These are phyloP conservation scores for Wickerhamomyces bovis DNA, from an alignment of 805 yeast genomes.

Conservation along the genomic window DNA sequence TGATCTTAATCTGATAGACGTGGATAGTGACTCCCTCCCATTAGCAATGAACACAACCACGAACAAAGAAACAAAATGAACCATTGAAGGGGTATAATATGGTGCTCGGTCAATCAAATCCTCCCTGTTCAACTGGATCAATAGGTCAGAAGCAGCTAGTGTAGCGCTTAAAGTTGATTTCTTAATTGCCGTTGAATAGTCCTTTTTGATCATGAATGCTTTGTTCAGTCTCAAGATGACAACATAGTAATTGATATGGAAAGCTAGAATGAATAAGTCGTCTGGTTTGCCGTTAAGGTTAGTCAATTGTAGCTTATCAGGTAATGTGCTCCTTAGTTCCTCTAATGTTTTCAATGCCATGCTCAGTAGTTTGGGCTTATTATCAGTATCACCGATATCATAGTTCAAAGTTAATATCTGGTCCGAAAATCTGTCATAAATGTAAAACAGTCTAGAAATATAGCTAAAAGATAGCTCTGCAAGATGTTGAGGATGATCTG, in stretches of 20 bases:
- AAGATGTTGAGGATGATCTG: constrained; percentile 9
- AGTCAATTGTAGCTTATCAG: constrained; percentile 9
- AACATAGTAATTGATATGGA: constrained; percentile 23
- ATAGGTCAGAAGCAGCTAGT: constrained; percentile 10
- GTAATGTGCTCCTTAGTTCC: constrained; percentile 22
- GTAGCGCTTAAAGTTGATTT: constrained; percentile 18
- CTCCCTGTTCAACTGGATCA: not conserved
- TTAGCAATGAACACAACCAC: constrained; percentile 2
- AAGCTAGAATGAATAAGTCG: constrained; percentile 13
- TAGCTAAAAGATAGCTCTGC: constrained; percentile 25
- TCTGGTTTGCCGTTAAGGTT: not conserved
- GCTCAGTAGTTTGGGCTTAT: constrained; percentile 19
- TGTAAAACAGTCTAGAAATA: constrained; percentile 25
- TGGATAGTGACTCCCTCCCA: not conserved
- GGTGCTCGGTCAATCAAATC: constrained; percentile 10
- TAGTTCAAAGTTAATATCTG: constrained; percentile 28
- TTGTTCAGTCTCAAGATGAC: constrained; percentile 19
- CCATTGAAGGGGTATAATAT: constrained; percentile 10
- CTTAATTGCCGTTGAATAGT: constrained; percentile 6
- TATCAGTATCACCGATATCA: constrained; percentile 29
- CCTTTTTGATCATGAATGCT: constrained; percentile 14
- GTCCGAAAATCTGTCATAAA: constrained; percentile 28
- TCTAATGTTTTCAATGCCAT: constrained; percentile 22
- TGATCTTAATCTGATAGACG: not conserved
- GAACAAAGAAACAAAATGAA: constrained; percentile 9